These are phyloP conservation scores for Pseudonectria buxi DNA, from an alignment of 2,329 filamentous ascomycete genomes.

Conservation along the genomic window DNA sequence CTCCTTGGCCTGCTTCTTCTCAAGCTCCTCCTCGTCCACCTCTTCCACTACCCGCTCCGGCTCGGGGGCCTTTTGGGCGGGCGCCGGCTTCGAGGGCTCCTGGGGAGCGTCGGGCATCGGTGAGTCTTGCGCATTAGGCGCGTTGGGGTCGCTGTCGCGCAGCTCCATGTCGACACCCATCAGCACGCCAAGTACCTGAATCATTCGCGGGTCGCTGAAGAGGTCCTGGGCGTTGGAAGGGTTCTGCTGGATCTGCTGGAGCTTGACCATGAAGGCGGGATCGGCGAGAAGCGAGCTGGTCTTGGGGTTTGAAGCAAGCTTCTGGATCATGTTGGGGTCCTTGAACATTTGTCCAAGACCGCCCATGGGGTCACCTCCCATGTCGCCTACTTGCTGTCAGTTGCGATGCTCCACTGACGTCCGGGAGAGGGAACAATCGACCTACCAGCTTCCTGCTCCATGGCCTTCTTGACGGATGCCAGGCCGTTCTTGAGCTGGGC, in stretches of 20 bases:
- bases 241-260: slow-evolving; percentile 75
- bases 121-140: slow-evolving; percentile 53
- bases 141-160: slow-evolving; percentile 31
- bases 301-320: slow-evolving; percentile 92
- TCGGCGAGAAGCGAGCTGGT: slow-evolving; percentile 77
- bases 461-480: slow-evolving; percentile 77
- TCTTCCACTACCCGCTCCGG: slow-evolving; percentile 60
- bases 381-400: slow-evolving; percentile 19
- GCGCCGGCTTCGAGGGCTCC: slow-evolving; percentile 33
- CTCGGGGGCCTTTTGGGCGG: slow-evolving; percentile 49
- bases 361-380: slow-evolving; percentile 57
- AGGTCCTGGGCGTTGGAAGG: slow-evolving; percentile 71
- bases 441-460: slow-evolving; percentile 52
- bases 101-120: slow-evolving; percentile 65
- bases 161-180: slow-evolving; percentile 85
- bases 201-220: slow-evolving; percentile 83
- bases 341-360: slow-evolving; percentile 91
- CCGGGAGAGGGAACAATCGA: neutral
- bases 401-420: neutral
- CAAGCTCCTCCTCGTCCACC: slow-evolving; percentile 74
- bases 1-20: slow-evolving; percentile 85
- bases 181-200: slow-evolving; percentile 88
- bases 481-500: slow-evolving; percentile 87
- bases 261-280: slow-evolving; percentile 80
- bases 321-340: slow-evolving; percentile 82